These are phyloP conservation scores for Vitis rupestris DNA, from an alignment of 164 flowering plant species.

Conservation along the genomic window DNA sequence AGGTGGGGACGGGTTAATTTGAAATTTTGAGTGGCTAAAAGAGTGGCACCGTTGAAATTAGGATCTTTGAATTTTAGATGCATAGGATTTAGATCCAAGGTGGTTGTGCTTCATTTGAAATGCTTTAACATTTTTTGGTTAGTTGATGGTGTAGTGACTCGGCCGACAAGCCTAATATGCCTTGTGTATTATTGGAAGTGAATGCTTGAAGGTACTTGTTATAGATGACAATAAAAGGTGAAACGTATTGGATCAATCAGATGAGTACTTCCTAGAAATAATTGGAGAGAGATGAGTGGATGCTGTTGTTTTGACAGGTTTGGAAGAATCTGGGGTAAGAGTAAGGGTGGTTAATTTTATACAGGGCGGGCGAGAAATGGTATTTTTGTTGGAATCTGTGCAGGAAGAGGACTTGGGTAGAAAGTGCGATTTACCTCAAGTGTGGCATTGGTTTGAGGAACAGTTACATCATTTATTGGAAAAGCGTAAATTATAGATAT, in stretches of 20 bases:
- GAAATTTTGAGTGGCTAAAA: too few relatives aligned
- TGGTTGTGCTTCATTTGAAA: too few relatives aligned
- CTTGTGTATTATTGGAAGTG: conserved; percentile 10
- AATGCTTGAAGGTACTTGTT: background rate
- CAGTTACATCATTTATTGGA: too few relatives aligned
- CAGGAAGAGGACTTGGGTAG: background rate
- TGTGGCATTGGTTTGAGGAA: too few relatives aligned
- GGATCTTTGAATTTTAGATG: too few relatives aligned
- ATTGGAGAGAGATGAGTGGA: conserved; percentile 12
- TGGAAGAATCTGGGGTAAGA: background rate
- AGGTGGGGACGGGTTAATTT: too few relatives aligned
- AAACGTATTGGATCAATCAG: background rate
- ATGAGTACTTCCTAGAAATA: background rate
- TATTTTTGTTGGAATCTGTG: conserved; percentile 1
- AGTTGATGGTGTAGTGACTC: too few relatives aligned
- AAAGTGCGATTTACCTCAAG: background rate
- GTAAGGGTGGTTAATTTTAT: conserved; percentile 2
- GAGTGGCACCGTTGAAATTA: too few relatives aligned
- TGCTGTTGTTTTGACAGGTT: background rate
- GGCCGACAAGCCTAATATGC: too few relatives aligned
- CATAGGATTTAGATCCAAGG: too few relatives aligned
- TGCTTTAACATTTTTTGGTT: too few relatives aligned
- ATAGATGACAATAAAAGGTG: conserved; percentile 2
- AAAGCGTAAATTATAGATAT: background rate
- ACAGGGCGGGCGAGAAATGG: background rate